These are phyloP conservation scores for Chlamydomonas sp. DNA, from an alignment of 139 green algal genomes.

Conservation along the genomic window DNA sequence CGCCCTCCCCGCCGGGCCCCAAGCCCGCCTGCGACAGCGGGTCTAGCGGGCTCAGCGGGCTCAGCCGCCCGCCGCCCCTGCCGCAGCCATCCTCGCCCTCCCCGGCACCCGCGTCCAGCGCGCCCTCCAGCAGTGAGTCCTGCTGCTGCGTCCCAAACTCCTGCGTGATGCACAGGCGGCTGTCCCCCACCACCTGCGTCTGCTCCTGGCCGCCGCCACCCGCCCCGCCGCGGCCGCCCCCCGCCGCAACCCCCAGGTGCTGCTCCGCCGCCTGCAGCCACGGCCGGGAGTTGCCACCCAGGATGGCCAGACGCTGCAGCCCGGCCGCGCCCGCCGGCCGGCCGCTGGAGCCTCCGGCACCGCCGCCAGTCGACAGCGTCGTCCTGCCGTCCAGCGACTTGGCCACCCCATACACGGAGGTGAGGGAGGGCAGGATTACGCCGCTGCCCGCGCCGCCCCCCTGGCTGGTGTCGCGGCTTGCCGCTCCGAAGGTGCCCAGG, in stretches of 20 bases:
- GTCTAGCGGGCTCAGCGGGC: slow-evolving; percentile 6
- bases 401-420: slow-evolving; percentile 26
- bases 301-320: slow-evolving; percentile 2
- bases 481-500: slow-evolving; percentile 76
- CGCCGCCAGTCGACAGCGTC: neutral
- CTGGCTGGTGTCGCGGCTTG: slow-evolving; percentile 31
- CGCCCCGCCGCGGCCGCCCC: neutral
- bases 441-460: slow-evolving; percentile 36
- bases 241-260: no score
- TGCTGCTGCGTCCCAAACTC: slow-evolving; percentile 35
- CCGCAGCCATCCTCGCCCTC: neutral
- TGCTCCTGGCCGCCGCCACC: neutral
- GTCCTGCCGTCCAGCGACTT: slow-evolving; percentile 1
- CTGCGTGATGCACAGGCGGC: slow-evolving; percentile 44
- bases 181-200: neutral
- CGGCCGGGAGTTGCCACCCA: neutral
- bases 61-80: neutral
- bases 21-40: neutral
- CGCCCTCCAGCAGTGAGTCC: slow-evolving; percentile 3
- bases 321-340: neutral
- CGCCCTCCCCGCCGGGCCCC: no score
- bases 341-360: neutral
- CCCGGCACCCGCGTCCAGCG: neutral
- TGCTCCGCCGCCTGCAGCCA: no score
- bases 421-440: slow-evolving; percentile 32